Conservation (phyloP, 2,329 filamentous ascomycete genomes). For the Nothophaeocryptopus gaeumannii region DNA sequence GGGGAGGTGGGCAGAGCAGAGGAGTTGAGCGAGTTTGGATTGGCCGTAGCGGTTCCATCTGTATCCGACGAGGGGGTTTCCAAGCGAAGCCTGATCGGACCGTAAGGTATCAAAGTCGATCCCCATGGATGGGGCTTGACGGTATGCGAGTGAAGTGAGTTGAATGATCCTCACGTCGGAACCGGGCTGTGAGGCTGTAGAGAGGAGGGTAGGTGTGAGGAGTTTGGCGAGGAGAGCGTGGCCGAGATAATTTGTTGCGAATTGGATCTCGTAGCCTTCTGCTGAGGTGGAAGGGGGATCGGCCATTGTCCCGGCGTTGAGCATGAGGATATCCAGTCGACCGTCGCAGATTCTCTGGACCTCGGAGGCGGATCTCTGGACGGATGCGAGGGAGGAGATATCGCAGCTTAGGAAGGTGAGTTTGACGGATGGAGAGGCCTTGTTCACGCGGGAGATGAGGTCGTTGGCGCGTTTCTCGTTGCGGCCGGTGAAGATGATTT, state of each 20-base stretch:
- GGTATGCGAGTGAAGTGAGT: slow-evolving; percentile 14
- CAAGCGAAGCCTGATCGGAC: slow-evolving; percentile 22
- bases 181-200: slow-evolving; percentile 40
- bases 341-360: slow-evolving; percentile 28
- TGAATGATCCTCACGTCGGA: slow-evolving; percentile 47
- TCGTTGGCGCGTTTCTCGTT: slow-evolving; percentile 40
- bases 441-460: slow-evolving; percentile 40
- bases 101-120: neutral
- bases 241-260: slow-evolving; percentile 33
- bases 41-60: slow-evolving; percentile 41
- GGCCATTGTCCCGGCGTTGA: slow-evolving; percentile 42
- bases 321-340: slow-evolving; percentile 42
- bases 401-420: slow-evolving; percentile 50
- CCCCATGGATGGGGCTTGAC: neutral
- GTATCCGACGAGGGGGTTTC: neutral
- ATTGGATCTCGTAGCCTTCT: slow-evolving; percentile 38
- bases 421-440: slow-evolving; percentile 32
- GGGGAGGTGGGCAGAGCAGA: slow-evolving; percentile 45
- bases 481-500: slow-evolving; percentile 49
- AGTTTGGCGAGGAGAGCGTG: slow-evolving; percentile 29
- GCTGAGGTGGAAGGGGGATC: slow-evolving; percentile 30
- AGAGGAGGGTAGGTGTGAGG: slow-evolving; percentile 34
- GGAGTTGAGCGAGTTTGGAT: slow-evolving; percentile 50
- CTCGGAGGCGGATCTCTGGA: slow-evolving; percentile 42
- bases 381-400: slow-evolving; percentile 49